Evolutionary conservation across 331 rosid genomes (phyloP).

Genomic region (Quercus tomentella): DNA sequence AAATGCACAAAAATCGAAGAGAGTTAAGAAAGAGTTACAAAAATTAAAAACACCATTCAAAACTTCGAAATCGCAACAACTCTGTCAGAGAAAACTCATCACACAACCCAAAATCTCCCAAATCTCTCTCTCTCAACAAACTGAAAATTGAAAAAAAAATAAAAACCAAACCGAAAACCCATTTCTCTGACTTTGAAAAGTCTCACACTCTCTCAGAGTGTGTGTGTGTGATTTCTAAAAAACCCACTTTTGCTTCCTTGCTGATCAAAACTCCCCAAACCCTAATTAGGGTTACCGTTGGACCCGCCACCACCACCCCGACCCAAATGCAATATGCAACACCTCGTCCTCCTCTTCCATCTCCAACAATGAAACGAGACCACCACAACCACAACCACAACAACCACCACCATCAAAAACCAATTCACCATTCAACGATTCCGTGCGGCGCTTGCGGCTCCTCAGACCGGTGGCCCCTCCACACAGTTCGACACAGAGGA

Average conservation of each 20-base stretch:
- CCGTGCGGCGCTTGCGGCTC: conserved; percentile 33
- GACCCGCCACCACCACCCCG: neutral
- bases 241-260: too few species aligned
- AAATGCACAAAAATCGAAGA: neutral
- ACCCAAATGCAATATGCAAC: neutral
- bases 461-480: conserved; percentile 30
- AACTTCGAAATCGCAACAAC: too few species aligned
- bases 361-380: conserved; percentile 15
- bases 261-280: neutral
- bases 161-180: too few species aligned
- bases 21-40: neutral
- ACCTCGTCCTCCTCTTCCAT: conserved; percentile 8
- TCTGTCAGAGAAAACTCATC: too few species aligned
- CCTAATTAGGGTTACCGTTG: conserved; percentile 17
- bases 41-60: too few species aligned
- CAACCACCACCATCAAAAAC: too few species aligned
- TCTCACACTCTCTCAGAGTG: neutral
- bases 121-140: neutral
- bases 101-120: too few species aligned
- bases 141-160: too few species aligned
- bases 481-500: conserved; percentile 35
- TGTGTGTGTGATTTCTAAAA: too few species aligned
- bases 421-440: neutral
- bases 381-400: neutral
- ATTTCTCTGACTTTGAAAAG: too few species aligned